Evolutionary conservation across 2,329 filamentous ascomycete species (phyloP).

Genomic region (Exophiala bonariae): DNA sequence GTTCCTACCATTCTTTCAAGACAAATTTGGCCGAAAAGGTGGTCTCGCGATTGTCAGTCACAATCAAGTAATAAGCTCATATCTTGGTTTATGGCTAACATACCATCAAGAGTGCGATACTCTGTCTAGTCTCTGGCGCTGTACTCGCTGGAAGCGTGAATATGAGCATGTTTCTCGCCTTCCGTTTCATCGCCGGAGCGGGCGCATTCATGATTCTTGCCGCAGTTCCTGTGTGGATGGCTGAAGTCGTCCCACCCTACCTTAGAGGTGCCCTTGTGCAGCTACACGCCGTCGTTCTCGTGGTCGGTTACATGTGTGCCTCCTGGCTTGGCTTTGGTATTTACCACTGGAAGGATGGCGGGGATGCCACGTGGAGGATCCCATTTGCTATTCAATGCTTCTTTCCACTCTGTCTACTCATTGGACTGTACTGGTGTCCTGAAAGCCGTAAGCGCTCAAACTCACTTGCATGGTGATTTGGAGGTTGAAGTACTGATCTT

Average conservation of each 20-base stretch:
- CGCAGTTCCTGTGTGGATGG: conserved; percentile 25
- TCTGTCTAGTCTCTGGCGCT: conserved; percentile 19
- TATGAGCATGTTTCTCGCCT: conserved; percentile 24
- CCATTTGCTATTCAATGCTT: conserved; percentile 21
- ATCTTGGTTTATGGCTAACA: conserved; percentile 11
- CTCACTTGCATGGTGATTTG: conserved; percentile 19
- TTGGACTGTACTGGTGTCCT: conserved; percentile 21
- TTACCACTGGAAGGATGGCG: conserved; percentile 22
- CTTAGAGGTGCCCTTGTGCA: conserved; percentile 24
- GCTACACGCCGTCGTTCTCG: conserved; percentile 20
- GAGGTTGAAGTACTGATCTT: conserved; percentile 19
- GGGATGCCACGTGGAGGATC: conserved; percentile 25
- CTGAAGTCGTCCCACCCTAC: conserved; percentile 21
- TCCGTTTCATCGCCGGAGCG: conserved; percentile 24
- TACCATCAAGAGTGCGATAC: conserved; percentile 7
- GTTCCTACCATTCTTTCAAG: conserved; percentile 17
- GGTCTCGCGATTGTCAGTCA: neutral
- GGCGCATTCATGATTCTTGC: conserved; percentile 25
- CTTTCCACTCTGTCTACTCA: conserved; percentile 20
- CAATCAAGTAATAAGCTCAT: conserved; percentile 19
- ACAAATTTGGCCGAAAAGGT: conserved; percentile 17
- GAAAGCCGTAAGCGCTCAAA: conserved; percentile 25
- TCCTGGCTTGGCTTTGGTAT: conserved; percentile 25
- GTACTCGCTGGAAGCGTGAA: conserved; percentile 19
- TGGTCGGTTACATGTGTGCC: conserved; percentile 22